Percentiles rank a stretch among this genome's conserved stretches.
phyloP scores from a whole-genome alignment of 495 filamentous ascomycete species.

The Penicillium cataractarum region DNA sequence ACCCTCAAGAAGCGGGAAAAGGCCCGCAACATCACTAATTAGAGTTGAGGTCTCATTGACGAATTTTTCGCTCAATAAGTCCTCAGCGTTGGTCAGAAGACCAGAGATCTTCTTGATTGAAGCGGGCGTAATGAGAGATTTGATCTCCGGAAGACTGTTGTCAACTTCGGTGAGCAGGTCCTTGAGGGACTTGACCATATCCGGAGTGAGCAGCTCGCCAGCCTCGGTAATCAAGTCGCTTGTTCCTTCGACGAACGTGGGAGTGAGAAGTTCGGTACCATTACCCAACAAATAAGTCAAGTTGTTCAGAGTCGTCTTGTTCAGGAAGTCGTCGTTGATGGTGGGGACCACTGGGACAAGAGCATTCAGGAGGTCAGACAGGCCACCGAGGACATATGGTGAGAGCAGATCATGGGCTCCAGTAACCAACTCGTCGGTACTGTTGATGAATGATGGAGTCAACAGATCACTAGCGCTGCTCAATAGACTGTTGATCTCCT shows the following conservation, averaged over 20 bases:
- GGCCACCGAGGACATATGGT: constrained; percentile 28
- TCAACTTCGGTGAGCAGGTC: constrained; percentile 34
- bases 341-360: constrained; percentile 35
- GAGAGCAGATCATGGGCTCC: constrained; percentile 48
- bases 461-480: constrained; percentile 46
- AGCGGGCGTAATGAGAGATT: constrained; percentile 25
- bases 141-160: constrained; percentile 31
- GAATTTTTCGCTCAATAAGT: constrained; percentile 44
- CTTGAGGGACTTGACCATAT: constrained; percentile 40
- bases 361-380: constrained; percentile 36
- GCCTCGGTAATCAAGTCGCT: constrained; percentile 39
- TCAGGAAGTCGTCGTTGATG: constrained; percentile 37
- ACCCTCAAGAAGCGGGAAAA: constrained; percentile 32
- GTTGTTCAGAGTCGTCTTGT: constrained; percentile 36
- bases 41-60: constrained; percentile 40
- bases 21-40: constrained; percentile 31
- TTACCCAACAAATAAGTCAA: constrained; percentile 43
- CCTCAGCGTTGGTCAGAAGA: constrained; percentile 48
- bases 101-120: constrained; percentile 41
- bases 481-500: constrained; percentile 41
- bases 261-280: constrained; percentile 39
- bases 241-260: constrained; percentile 37
- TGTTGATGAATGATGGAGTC: constrained; percentile 41
- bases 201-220: constrained; percentile 38
- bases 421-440: constrained; percentile 41